Percentiles rank a stretch among this genome's conserved stretches.
phyloP scores from a whole-genome alignment of 2,329 filamentous ascomycete species.

The Phialophora verrucosa region DNA sequence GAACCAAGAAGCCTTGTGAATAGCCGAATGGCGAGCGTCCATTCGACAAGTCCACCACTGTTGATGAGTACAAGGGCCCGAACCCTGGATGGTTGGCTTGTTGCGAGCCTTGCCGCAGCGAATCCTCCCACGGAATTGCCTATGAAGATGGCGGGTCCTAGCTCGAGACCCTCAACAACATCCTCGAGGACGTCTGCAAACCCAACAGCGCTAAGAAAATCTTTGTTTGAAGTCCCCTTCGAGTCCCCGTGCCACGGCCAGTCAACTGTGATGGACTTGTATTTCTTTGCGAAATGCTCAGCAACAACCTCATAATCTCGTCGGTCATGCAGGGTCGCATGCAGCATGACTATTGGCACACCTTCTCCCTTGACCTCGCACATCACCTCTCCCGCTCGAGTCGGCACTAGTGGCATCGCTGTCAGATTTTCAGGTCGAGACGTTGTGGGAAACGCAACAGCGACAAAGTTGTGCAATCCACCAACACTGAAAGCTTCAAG shows the following conservation, averaged over 20 bases:
- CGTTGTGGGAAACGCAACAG: background rate
- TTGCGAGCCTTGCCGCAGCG: slow-evolving; percentile 12
- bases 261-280: slow-evolving; percentile 14
- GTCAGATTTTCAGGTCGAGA: background rate
- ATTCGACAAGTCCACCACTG: slow-evolving; percentile 5
- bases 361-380: slow-evolving; percentile 6
- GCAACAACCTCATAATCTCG: slow-evolving; percentile 17
- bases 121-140: slow-evolving; percentile 20
- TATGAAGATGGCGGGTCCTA: slow-evolving; percentile 10
- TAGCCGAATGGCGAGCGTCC: slow-evolving; percentile 13
- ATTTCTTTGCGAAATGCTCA: slow-evolving; percentile 8
- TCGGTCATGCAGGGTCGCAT: slow-evolving; percentile 17
- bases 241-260: slow-evolving; percentile 18
- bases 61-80: slow-evolving; percentile 13
- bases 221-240: slow-evolving; percentile 4
- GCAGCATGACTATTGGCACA: slow-evolving; percentile 14
- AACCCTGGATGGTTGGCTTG: slow-evolving; percentile 11
- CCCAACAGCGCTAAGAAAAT: slow-evolving; percentile 6
- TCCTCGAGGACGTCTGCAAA: slow-evolving; percentile 17
- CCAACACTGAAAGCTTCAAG: background rate
- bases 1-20: slow-evolving; percentile 6
- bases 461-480: background rate
- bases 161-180: slow-evolving; percentile 9
- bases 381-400: slow-evolving; percentile 11
- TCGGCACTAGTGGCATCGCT: slow-evolving; percentile 4